Percentiles rank a stretch among this genome's conserved stretches.
phyloP scores from a whole-genome alignment of 179 eudicot species.

The Drosera spatulata region DNA sequence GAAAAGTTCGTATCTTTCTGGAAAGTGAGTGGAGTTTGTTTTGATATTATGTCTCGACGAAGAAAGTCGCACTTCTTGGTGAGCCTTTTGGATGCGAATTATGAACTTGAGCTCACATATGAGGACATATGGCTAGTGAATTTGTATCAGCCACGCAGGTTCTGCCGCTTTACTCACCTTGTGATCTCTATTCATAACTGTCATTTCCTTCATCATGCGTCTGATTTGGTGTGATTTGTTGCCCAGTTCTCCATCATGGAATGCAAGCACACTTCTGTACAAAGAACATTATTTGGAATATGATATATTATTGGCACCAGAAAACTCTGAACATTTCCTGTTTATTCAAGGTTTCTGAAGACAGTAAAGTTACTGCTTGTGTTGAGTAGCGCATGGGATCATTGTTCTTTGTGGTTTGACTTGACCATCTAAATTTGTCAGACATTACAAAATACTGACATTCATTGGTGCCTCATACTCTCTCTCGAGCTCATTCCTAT shows the following conservation, averaged over 20 bases:
- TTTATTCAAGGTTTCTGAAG: no score
- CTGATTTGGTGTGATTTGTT: no score
- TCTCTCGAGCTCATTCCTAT: background rate
- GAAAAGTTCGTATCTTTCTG: slow-evolving; percentile 51
- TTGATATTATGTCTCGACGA: slow-evolving; percentile 49
- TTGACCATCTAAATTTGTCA: background rate
- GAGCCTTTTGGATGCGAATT: slow-evolving; percentile 9
- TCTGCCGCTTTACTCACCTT: slow-evolving; percentile 1
- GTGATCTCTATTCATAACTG: background rate
- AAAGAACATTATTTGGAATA: no score
- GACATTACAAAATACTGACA: background rate
- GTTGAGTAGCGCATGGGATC: background rate
- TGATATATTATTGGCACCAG: no score
- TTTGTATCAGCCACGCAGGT: slow-evolving; percentile 52
- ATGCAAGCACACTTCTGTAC: no score
- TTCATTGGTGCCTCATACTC: background rate
- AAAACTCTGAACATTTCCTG: no score
- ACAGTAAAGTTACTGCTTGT: background rate
- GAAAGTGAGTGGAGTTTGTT: slow-evolving; percentile 23
- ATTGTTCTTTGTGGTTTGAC: background rate
- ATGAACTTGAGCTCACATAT: slow-evolving; percentile 73
- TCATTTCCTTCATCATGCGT: no score
- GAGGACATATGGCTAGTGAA: slow-evolving; percentile 78
- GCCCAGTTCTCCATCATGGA: no score
- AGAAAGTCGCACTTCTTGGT: slow-evolving; percentile 49